These are phyloP conservation scores for Pestalotiopsis sp. DNA, from an alignment of 2,329 filamentous ascomycete genomes.

Conservation along the genomic window DNA sequence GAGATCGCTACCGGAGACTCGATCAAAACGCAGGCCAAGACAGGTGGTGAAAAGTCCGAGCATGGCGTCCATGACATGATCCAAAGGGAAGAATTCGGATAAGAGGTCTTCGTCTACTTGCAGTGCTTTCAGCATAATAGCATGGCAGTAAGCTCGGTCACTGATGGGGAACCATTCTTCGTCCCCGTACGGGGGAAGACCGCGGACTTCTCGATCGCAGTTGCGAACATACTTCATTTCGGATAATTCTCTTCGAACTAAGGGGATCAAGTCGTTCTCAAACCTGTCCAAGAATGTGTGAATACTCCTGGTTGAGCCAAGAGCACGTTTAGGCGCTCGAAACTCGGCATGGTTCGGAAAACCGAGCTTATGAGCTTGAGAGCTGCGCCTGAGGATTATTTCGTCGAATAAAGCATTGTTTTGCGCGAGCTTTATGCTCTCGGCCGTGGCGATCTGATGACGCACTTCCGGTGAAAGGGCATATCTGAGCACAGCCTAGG, in stretches of 20 bases:
- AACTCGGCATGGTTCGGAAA: not conserved
- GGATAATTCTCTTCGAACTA: not conserved
- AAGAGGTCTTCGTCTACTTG: not conserved
- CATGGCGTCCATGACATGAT: not conserved
- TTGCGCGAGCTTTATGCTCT: not conserved
- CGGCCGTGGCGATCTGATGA: not conserved
- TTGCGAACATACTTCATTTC: not conserved
- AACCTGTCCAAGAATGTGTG: not conserved
- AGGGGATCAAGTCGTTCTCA: not conserved
- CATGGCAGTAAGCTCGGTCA: not conserved
- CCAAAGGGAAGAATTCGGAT: not conserved
- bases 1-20: slow-evolving; percentile 40
- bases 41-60: slow-evolving; percentile 27
- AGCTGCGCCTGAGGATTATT: not conserved
- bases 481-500: not conserved
- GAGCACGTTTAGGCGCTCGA: not conserved
- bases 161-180: not conserved
- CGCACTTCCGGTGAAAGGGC: not conserved
- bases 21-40: slow-evolving; percentile 53
- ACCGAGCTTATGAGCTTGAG: not conserved
- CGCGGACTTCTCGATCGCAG: not conserved
- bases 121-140: not conserved
- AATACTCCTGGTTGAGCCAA: not conserved
- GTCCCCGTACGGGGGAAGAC: not conserved
- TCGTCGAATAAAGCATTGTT: not conserved